Evolutionary conservation across 1,139 yeast species (phyloP).

Genomic region (Geotrichum citri-aurantii): DNA sequence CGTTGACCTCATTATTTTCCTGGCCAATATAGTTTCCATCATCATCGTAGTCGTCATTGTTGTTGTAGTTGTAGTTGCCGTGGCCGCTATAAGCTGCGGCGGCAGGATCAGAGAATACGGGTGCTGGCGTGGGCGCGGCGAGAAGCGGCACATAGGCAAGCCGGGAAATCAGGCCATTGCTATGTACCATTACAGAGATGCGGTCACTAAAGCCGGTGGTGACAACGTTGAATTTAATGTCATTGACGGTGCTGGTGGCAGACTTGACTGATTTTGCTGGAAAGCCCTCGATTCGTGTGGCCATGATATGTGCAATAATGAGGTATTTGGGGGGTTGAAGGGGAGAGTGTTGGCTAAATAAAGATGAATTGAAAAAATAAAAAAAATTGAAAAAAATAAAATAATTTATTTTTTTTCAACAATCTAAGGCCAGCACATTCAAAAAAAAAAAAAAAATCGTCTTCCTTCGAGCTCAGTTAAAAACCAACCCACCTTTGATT

Average conservation of each 20-base stretch:
- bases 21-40: conserved; percentile 13
- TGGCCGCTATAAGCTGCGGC: conserved; percentile 9
- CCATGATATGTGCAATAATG: no score
- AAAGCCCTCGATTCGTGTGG: background rate
- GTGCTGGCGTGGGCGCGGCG: conserved; percentile 22
- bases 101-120: background rate
- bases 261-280: background rate
- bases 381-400: no score
- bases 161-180: conserved; percentile 33
- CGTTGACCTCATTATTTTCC: conserved; percentile 21
- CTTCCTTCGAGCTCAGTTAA: background rate
- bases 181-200: conserved; percentile 34
- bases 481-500: background rate
- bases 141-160: conserved; percentile 29
- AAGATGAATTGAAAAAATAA: no score
- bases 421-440: background rate
- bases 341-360: no score
- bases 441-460: no score
- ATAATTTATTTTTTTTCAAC: background rate
- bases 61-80: no score
- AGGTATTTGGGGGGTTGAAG: no score
- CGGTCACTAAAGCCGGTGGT: conserved; percentile 33
- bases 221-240: conserved; percentile 27
- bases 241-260: background rate
- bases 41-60: conserved; percentile 5